Evolutionary conservation across 1,139 yeast species (phyloP).

Genomic region (Debaryomycetaceae sp.): DNA sequence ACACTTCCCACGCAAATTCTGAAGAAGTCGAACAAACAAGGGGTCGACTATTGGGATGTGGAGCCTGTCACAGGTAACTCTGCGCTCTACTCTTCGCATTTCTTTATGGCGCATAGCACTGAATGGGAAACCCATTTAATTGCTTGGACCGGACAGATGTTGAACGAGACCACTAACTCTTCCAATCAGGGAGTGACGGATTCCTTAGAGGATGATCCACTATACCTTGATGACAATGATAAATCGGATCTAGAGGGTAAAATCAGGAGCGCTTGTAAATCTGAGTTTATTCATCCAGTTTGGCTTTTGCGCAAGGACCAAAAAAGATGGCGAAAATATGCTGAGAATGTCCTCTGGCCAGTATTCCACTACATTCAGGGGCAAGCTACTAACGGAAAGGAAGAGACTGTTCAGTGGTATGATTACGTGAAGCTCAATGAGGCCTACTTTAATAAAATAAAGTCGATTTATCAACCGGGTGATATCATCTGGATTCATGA

Average conservation of each 20-base stretch:
- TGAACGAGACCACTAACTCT: slow-evolving; percentile 27
- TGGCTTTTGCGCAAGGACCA: slow-evolving; percentile 78
- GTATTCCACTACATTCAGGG: slow-evolving; percentile 88
- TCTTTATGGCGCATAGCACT: slow-evolving; percentile 59
- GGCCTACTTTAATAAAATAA: slow-evolving; percentile 78
- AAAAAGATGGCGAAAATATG: slow-evolving; percentile 81
- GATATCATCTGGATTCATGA: slow-evolving; percentile 96
- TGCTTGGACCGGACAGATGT: slow-evolving; percentile 95
- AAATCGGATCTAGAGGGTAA: slow-evolving; percentile 45
- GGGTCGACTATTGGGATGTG: slow-evolving; percentile 46
- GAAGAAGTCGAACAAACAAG: slow-evolving; percentile 29
- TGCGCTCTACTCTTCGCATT: slow-evolving; percentile 75
- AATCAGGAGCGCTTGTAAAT: slow-evolving; percentile 41
- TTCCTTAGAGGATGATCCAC: slow-evolving; percentile 50
- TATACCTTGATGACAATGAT: slow-evolving; percentile 57
- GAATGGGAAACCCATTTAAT: slow-evolving; percentile 86
- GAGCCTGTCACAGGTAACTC: slow-evolving; percentile 77
- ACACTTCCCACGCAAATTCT: slow-evolving; percentile 62
- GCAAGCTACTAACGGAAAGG: slow-evolving; percentile 58
- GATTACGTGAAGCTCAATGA: slow-evolving; percentile 90
- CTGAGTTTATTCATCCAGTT: slow-evolving; percentile 70
- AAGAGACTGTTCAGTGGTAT: slow-evolving; percentile 81
- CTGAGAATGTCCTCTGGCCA: slow-evolving; percentile 93
- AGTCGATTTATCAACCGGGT: slow-evolving; percentile 75
- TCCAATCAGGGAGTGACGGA: slow-evolving; percentile 10